These are phyloP conservation scores for Kockiozyma suomiensis DNA, from an alignment of 805 yeast genomes.

Conservation along the genomic window DNA sequence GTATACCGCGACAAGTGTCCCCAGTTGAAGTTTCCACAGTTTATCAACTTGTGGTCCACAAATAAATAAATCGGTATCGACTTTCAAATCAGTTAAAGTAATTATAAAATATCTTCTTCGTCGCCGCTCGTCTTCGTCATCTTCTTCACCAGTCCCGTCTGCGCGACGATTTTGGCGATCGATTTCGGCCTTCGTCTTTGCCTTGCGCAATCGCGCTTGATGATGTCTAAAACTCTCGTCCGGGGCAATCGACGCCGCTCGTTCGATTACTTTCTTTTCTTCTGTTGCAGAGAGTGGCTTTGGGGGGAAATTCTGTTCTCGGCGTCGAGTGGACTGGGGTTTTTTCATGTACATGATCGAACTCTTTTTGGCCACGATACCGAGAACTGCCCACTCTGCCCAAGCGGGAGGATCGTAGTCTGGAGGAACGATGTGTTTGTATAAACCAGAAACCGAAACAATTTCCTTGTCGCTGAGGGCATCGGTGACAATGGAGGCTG, in stretches of 20 bases:
- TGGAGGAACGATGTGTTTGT: conserved; percentile 71
- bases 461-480: conserved; percentile 56
- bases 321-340: not conserved
- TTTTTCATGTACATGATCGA: conserved; percentile 47
- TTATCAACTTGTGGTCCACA: conserved; percentile 69
- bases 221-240: conserved; percentile 4
- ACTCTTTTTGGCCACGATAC: conserved; percentile 63
- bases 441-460: conserved; percentile 58
- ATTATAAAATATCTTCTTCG: conserved; percentile 53
- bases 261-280: not conserved
- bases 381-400: conserved; percentile 79
- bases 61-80: conserved; percentile 60
- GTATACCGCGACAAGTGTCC: conserved; percentile 71
- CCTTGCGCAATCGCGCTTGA: not conserved
- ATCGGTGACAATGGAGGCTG: conserved; percentile 42
- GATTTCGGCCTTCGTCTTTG: not conserved
- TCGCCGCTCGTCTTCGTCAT: conserved; percentile 5
- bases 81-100: conserved; percentile 67
- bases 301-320: not conserved
- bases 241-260: not conserved
- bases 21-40: conserved; percentile 72
- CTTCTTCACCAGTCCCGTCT: not conserved
- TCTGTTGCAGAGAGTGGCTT: not conserved
- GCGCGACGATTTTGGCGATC: not conserved
- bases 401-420: conserved; percentile 67